Percentiles rank a stretch among this genome's conserved stretches.
Conservation (phyloP, 805 yeast genomes). For the Metschnikowia dekortorum region DNA sequence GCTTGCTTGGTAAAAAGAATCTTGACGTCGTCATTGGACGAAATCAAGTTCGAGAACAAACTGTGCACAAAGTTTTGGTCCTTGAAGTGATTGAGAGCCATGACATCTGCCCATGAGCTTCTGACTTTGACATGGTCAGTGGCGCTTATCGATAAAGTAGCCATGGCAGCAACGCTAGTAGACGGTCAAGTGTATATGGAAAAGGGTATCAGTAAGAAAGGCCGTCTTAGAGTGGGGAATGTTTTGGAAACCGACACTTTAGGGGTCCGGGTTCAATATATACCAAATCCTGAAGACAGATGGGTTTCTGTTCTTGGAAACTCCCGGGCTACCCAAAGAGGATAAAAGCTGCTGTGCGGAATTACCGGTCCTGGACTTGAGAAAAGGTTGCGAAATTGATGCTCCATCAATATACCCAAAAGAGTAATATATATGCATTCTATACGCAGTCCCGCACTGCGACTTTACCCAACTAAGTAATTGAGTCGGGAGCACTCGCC, state of each 20-base stretch:
- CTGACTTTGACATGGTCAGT: conserved; percentile 21
- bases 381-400: conserved; percentile 2
- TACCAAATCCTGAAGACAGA: neutral
- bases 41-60: conserved; percentile 32
- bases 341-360: conserved; percentile 1
- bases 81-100: conserved; percentile 26
- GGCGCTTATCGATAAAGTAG: conserved; percentile 7
- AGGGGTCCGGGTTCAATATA: neutral
- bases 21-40: conserved; percentile 25
- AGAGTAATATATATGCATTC: neutral
- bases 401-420: conserved; percentile 1
- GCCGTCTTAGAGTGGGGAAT: neutral
- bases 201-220: neutral
- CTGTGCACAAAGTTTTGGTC: conserved; percentile 28
- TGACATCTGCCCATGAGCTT: conserved; percentile 32
- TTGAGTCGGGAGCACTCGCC: neutral
- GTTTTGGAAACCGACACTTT: conserved; percentile 2
- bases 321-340: conserved; percentile 1
- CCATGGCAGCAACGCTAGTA: conserved; percentile 3
- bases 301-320: conserved; percentile 2
- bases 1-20: conserved; percentile 18
- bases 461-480: neutral
- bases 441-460: neutral
- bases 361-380: conserved; percentile 2
- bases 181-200: neutral